Base-by-base conservation (phyloP, 2,329 filamentous ascomycete genomes). In the Cladosporium sp. region DNA sequence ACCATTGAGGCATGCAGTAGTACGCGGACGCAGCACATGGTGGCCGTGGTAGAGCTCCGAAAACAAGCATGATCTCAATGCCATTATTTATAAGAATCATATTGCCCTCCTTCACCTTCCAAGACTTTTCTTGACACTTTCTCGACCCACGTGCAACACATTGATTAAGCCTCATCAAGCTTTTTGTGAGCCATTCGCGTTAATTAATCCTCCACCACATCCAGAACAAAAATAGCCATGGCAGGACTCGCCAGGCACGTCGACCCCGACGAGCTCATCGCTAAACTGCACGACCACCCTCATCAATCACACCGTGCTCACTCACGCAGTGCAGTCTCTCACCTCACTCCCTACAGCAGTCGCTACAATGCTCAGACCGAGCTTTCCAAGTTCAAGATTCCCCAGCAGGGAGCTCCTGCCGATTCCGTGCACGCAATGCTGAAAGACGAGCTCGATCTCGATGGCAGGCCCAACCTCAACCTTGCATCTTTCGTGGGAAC, bases 401-500 rank as follows among this genome's bases (percentile, higher is more conserved):
- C 86, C 0, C 73, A 82, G 2, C 78, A 87, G 53, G 86, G 86
- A 4, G 84, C 85, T 16, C 84, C 85, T 0, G 84, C 85, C 11
- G 87, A 89, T 69, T 84, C 86, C 0, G 88, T 89, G 0, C 86
- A 89, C 70, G 86, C 89, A 69, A 82, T 91, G 75, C 73, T 81
- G 67, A 80, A 80, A 66, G 79, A 80, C 73, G 86, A 89, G 70
- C 75, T 88, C 40, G 86, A 89, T 74, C 80, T 90, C 2, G 87
- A 90, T 71, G 87, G 88, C 31, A 82, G 84, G 57, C 89, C 89
- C 0, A 89, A 88, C 69, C 78, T 91, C 68, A 91, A 91, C 72
- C 78, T 90, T 29, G 88, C 89, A 68, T 86, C 85, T 70, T 91
- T 91, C 67, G 89, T 91, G 1, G 85, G 86, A 44, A 91, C 89